phyloP scores from a whole-genome alignment of 352 stramenopile species.

The Aphanomyces euteiches region DNA sequence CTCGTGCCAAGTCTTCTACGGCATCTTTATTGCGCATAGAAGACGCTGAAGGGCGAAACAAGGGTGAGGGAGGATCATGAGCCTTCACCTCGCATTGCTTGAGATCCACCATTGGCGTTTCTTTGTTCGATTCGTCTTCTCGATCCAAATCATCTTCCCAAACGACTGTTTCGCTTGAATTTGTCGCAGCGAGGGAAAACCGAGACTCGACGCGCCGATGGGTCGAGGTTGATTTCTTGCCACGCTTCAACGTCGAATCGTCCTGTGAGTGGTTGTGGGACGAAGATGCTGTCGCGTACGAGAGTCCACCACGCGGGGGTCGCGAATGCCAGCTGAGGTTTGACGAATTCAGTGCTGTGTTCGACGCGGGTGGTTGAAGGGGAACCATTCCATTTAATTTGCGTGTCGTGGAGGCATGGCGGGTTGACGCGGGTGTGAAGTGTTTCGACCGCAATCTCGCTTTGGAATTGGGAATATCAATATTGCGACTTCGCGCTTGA shows the following conservation, averaged over 20 bases:
- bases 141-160: not conserved
- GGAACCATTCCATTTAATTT: too few species aligned
- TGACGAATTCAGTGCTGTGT: too few species aligned
- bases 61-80: not conserved
- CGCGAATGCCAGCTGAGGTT: slow-evolving; percentile 9
- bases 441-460: not conserved
- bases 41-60: not conserved
- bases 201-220: not conserved
- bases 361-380: too few species aligned
- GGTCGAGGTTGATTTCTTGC: not conserved
- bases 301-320: slow-evolving; percentile 2
- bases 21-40: not conserved
- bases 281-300: not conserved
- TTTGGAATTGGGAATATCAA: slow-evolving; percentile 25
- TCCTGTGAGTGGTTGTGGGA: not conserved
- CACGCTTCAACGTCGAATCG: not conserved
- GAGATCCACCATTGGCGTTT: too few species aligned
- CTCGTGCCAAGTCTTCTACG: slow-evolving; percentile 21
- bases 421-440: not conserved
- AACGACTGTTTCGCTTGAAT: not conserved
- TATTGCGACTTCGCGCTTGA: slow-evolving; percentile 22
- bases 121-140: not conserved
- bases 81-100: too few species aligned
- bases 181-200: not conserved
- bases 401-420: not conserved